Evolutionary conservation across 1,284 basidiomycete genomes (phyloP).

Genomic region (Macrocystidia cucumis): DNA sequence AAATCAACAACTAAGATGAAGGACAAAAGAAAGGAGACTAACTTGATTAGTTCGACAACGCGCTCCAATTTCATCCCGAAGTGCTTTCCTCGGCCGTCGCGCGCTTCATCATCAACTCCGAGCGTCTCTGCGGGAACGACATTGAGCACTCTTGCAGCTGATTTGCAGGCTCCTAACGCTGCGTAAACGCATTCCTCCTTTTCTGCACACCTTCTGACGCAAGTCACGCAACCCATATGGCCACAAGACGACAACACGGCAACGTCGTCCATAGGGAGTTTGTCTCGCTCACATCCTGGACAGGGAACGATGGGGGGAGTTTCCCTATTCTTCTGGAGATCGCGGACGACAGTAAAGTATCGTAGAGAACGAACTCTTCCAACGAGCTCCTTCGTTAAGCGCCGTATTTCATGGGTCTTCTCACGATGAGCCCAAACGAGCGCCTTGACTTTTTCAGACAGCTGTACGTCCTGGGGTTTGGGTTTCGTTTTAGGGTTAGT

Average conservation of each 20-base stretch:
- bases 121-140: conserved; percentile 78
- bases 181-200: conserved; percentile 79
- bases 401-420: conserved; percentile 78
- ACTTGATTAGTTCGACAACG: conserved; percentile 80
- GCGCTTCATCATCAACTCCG: conserved; percentile 74
- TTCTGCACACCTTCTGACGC: conserved; percentile 66
- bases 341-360: conserved; percentile 87
- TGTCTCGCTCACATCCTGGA: conserved; percentile 47
- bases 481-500: conserved; percentile 38
- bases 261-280: conserved; percentile 60
- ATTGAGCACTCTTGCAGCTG: conserved; percentile 67
- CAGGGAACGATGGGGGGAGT: conserved; percentile 52
- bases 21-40: conserved; percentile 19
- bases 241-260: conserved; percentile 88
- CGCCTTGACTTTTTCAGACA: conserved; percentile 50
- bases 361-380: conserved; percentile 84
- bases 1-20: conserved; percentile 3
- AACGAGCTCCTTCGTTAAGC: conserved; percentile 80
- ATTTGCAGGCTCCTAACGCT: conserved; percentile 60
- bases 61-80: conserved; percentile 88
- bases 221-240: conserved; percentile 74
- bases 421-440: conserved; percentile 80
- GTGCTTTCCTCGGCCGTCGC: conserved; percentile 68
- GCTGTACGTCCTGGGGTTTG: conserved; percentile 47
- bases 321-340: conserved; percentile 71